Conservation (phyloP, 192 early-diverging fungal genomes). For the Backusella australiensis region DNA sequence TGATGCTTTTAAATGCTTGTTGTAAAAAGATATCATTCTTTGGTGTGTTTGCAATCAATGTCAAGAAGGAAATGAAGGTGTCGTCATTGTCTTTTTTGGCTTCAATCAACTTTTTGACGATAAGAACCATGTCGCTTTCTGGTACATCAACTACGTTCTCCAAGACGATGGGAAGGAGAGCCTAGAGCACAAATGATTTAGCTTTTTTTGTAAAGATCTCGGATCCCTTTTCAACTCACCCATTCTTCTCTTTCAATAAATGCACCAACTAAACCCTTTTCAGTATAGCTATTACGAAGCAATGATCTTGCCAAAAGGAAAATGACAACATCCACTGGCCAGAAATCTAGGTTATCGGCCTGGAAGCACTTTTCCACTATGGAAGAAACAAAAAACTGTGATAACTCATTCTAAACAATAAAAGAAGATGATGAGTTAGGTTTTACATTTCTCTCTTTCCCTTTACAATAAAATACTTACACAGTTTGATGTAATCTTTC, state of each 20-base stretch:
- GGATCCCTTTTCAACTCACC: neutral
- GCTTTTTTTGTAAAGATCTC: no score
- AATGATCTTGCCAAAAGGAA: constrained; percentile 34
- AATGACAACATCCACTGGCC: constrained; percentile 37
- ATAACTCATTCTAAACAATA: constrained; percentile 27
- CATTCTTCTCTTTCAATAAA: constrained; percentile 46
- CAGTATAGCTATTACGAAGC: constrained; percentile 23
- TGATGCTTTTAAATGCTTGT: constrained; percentile 44
- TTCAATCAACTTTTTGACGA: constrained; percentile 41
- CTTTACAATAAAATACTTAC: neutral
- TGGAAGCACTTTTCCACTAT: constrained; percentile 38
- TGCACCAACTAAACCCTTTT: constrained; percentile 34
- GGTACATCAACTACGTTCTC: constrained; percentile 46
- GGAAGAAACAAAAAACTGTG: constrained; percentile 36
- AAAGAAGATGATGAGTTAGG: neutral
- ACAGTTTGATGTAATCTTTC: neutral
- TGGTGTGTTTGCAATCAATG: constrained; percentile 34
- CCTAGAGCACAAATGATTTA: neutral
- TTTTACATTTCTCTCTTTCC: neutral
- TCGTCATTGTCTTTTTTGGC: neutral
- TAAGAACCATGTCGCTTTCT: constrained; percentile 41
- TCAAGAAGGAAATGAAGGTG: constrained; percentile 24
- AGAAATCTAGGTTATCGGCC: constrained; percentile 29
- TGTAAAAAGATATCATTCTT: constrained; percentile 52
- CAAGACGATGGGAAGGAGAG: constrained; percentile 39